A percentile compares a stretch with the other conserved stretches of the same genome.
Conservation (phyloP, 257 asterid species). For the Solanum tarapatanum region DNA sequence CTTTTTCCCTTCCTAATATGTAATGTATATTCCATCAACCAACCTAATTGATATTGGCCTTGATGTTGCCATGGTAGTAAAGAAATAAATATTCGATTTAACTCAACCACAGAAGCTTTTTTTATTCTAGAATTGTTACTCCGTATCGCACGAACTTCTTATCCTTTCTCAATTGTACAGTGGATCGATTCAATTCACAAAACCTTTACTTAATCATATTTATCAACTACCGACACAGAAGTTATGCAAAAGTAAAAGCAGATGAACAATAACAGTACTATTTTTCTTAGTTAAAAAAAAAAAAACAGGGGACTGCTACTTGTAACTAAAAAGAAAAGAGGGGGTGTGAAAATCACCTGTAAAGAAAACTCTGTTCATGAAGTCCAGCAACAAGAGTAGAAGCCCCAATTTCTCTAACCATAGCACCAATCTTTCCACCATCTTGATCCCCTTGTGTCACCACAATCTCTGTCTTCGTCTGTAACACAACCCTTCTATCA, state of each 20-base stretch:
- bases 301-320: too few relatives aligned
- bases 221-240: not conserved
- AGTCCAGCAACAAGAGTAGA: slow-evolving; percentile 83
- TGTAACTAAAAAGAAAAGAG: not conserved
- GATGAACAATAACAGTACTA: too few relatives aligned
- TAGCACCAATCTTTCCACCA: slow-evolving; percentile 51
- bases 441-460: slow-evolving; percentile 80
- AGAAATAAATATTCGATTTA: not conserved
- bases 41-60: not conserved
- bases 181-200: too few relatives aligned
- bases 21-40: too few relatives aligned
- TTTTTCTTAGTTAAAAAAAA: too few relatives aligned
- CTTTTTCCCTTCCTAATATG: too few relatives aligned
- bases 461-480: slow-evolving; percentile 80
- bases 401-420: slow-evolving; percentile 77
- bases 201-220: too few relatives aligned
- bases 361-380: slow-evolving; percentile 78
- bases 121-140: too few relatives aligned
- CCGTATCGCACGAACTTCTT: too few relatives aligned
- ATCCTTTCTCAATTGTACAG: not conserved
- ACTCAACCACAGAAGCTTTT: too few relatives aligned
- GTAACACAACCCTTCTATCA: slow-evolving; percentile 21
- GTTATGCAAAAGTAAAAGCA: not conserved
- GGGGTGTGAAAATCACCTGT: slow-evolving; percentile 26
- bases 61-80: not conserved